Conservation (phyloP, 2,329 filamentous ascomycete genomes). For the Beauveria scarabaeidicola region DNA sequence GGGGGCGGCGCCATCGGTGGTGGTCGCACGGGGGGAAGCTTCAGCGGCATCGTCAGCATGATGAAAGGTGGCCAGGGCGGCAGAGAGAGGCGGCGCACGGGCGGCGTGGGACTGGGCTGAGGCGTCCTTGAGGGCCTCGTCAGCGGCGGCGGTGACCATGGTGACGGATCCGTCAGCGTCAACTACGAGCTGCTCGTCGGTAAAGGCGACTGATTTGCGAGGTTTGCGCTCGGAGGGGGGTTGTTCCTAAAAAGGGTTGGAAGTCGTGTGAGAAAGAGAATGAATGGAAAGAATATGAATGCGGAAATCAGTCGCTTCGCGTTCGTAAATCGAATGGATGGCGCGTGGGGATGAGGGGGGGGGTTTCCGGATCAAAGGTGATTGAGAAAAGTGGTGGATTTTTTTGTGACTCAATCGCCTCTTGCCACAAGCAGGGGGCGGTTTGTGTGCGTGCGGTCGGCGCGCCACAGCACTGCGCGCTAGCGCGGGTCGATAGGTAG, state of each 20-base stretch:
- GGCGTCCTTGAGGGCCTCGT: constrained; percentile 58
- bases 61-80: constrained; percentile 43
- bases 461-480: not conserved
- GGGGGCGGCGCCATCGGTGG: constrained; percentile 29
- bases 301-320: not conserved
- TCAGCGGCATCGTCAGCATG: constrained; percentile 36
- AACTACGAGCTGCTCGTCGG: constrained; percentile 77
- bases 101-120: constrained; percentile 73
- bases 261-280: not conserved
- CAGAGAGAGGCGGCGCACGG: constrained; percentile 53
- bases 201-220: constrained; percentile 92
- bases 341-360: not conserved
- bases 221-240: constrained; percentile 51
- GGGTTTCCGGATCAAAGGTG: not conserved
- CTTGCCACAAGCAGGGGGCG: not conserved
- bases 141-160: constrained; percentile 61
- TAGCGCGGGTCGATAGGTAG: not conserved
- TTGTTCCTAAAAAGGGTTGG: constrained; percentile 10
- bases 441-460: not conserved
- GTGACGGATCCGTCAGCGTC: constrained; percentile 82
- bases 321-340: constrained; percentile 1
- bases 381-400: constrained; percentile 7
- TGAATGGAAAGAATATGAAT: constrained; percentile 2
- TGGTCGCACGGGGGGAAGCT: constrained; percentile 20
- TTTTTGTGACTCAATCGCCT: constrained; percentile 7